phyloP scores from a whole-genome alignment of 2,329 filamentous ascomycete genomes.

The Aureobasidium sp. region DNA sequence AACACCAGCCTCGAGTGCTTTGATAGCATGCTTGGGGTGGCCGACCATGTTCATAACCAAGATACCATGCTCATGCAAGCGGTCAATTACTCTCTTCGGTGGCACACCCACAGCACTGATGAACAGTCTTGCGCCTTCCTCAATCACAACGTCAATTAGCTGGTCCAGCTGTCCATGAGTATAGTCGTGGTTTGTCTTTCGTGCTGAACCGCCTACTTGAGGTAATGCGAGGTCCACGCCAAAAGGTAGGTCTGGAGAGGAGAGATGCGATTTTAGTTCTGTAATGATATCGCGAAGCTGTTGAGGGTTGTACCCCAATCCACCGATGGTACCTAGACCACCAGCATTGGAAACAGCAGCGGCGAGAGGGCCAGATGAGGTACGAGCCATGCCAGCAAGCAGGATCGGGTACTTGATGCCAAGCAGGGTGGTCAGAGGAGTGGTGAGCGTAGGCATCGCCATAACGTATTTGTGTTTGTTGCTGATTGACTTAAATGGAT shows the following conservation, averaged over 20 bases:
- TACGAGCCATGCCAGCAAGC: slow-evolving; percentile 88
- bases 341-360: slow-evolving; percentile 85
- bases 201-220: slow-evolving; percentile 73
- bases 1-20: slow-evolving; percentile 76
- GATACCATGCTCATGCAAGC: slow-evolving; percentile 70
- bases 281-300: slow-evolving; percentile 74
- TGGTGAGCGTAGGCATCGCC: slow-evolving; percentile 48
- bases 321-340: slow-evolving; percentile 59
- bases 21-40: slow-evolving; percentile 80
- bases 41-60: slow-evolving; percentile 97
- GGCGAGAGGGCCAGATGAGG: slow-evolving; percentile 67
- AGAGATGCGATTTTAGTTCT: slow-evolving; percentile 71
- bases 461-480: background rate
- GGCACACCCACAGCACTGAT: slow-evolving; percentile 85
- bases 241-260: slow-evolving; percentile 63
- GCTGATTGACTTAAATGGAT: background rate
- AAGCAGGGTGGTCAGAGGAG: slow-evolving; percentile 69
- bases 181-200: slow-evolving; percentile 94
- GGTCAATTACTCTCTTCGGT: slow-evolving; percentile 60
- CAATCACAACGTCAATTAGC: slow-evolving; percentile 77
- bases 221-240: slow-evolving; percentile 87
- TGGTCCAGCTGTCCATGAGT: slow-evolving; percentile 82
- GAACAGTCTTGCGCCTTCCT: slow-evolving; percentile 75
- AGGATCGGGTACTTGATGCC: slow-evolving; percentile 82
- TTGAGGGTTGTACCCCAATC: slow-evolving; percentile 59